Percentiles rank a stretch among this genome's conserved stretches.
phyloP scores from a whole-genome alignment of 352 stramenopile species.

The Blastocystis sp. region DNA sequence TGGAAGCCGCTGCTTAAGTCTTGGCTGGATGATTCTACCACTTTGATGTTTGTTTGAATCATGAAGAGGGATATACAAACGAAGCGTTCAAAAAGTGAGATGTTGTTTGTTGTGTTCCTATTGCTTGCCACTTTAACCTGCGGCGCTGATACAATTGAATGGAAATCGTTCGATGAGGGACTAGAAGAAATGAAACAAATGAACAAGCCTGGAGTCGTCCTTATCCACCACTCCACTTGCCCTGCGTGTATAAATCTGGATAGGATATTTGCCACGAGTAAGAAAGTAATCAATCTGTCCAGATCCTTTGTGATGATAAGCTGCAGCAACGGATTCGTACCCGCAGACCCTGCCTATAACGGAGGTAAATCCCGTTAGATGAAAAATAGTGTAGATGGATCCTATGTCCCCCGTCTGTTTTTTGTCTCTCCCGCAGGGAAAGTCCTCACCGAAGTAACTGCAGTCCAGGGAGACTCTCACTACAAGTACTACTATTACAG shows the following conservation, averaged over 20 bases:
- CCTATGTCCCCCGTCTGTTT: conserved; percentile 30
- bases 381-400: background rate
- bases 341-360: background rate
- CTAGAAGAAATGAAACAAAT: background rate
- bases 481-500: conserved; percentile 36
- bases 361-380: background rate
- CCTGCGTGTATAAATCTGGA: conserved; percentile 26
- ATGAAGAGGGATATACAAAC: background rate
- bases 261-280: background rate
- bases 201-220: background rate
- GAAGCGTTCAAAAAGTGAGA: background rate
- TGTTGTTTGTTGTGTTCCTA: background rate
- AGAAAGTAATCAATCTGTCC: background rate
- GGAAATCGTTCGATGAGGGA: background rate
- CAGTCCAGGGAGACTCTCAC: background rate
- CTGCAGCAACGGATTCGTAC: background rate
- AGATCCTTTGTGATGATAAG: conserved; percentile 10
- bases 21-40: background rate
- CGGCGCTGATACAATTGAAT: background rate
- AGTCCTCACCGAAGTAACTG: background rate
- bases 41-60: conserved; percentile 9
- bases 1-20: conserved; percentile 9
- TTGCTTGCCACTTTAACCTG: background rate
- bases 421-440: background rate
- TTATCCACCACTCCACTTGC: background rate